Evolutionary conservation across 78 protist genomes (phyloP).

Genomic region (Isochrysis galbana): DNA sequence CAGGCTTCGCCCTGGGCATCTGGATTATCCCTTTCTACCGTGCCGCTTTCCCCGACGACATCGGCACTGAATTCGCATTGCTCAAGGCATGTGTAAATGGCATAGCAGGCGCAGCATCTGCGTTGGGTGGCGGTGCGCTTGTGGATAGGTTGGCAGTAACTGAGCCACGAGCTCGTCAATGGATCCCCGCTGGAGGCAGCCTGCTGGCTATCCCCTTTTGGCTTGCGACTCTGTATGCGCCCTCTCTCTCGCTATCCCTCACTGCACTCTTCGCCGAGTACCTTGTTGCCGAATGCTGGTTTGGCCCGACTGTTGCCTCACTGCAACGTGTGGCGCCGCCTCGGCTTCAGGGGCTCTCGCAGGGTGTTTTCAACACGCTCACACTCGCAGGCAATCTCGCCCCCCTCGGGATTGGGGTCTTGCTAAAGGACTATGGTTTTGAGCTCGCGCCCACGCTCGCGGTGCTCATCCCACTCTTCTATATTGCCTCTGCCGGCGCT

Average conservation of each 20-base stretch:
- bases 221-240: neutral
- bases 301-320: neutral
- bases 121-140: neutral
- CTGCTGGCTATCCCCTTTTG: neutral
- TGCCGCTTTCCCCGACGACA: neutral
- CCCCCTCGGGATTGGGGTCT: neutral
- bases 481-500: neutral
- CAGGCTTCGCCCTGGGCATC: neutral
- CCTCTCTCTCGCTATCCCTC: neutral
- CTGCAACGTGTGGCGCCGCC: neutral
- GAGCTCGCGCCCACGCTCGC: neutral
- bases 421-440: neutral
- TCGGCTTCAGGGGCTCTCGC: neutral
- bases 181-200: neutral
- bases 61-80: neutral
- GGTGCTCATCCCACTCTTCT: neutral
- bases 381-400: conserved; percentile 8
- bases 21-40: conserved; percentile 9
- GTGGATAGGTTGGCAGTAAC: neutral
- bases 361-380: neutral
- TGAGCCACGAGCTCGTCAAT: neutral
- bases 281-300: neutral
- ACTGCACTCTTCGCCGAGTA: neutral
- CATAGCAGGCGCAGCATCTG: neutral
- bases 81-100: conserved; percentile 11